Evolutionary conservation across 495 filamentous ascomycete genomes (phyloP).

Genomic region (Penicillium argentinense): DNA sequence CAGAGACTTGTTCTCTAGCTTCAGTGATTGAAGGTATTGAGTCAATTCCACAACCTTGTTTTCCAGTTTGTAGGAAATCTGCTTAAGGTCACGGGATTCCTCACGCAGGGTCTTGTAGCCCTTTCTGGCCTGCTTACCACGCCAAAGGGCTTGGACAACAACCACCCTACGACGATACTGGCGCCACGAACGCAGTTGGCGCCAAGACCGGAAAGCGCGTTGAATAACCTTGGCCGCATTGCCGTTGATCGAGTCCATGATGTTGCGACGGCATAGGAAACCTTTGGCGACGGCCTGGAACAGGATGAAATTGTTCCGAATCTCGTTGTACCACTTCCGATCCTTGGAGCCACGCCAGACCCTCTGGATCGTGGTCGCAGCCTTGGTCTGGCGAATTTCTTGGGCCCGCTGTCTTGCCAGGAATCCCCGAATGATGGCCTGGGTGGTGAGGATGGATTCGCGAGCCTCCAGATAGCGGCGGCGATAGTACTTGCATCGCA

Average conservation of each 20-base stretch:
- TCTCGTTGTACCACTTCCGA: constrained; percentile 68
- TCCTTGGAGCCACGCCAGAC: constrained; percentile 92
- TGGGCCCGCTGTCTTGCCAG: constrained; percentile 74
- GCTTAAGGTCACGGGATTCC: constrained; percentile 95
- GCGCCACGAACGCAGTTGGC: constrained; percentile 77
- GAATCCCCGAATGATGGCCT: constrained; percentile 71
- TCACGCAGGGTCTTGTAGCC: constrained; percentile 88
- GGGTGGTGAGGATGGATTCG: constrained; percentile 73
- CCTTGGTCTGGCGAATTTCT: constrained; percentile 77
- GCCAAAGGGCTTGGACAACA: constrained; percentile 91
- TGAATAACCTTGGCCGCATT: constrained; percentile 92
- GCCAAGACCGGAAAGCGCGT: constrained; percentile 79
- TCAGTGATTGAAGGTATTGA: constrained; percentile 87
- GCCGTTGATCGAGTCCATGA: constrained; percentile 89
- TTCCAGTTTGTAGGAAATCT: constrained; percentile 98
- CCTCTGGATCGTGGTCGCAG: constrained; percentile 90
- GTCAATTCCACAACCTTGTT: constrained; percentile 99
- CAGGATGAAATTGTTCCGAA: constrained; percentile 78
- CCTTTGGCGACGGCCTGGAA: constrained; percentile 90
- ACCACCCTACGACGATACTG: constrained; percentile 85
- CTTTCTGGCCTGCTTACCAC: constrained; percentile 76
- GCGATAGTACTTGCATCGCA: constrained; percentile 92
- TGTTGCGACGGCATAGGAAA: constrained; percentile 80
- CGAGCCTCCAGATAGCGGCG: constrained; percentile 88
- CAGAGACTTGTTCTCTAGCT: constrained; percentile 87